Evolutionary conservation across 352 stramenopile genomes (phyloP), one percentile per base, ranked within the genome.

Genomic region (Pythium insidiosum): DNA sequence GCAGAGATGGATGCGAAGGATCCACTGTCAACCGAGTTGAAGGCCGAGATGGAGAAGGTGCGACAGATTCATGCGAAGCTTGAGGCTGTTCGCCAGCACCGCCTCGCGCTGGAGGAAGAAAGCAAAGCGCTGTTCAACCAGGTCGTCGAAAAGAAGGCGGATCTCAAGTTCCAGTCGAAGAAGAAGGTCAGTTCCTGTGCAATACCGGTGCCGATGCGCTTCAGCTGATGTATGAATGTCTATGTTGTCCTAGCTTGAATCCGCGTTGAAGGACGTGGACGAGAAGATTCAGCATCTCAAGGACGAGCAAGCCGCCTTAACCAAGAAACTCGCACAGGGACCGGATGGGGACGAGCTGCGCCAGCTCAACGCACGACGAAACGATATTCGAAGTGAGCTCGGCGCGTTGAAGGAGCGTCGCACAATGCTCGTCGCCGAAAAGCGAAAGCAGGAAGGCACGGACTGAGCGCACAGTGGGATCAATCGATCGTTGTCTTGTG

Each of bases 61-160:
- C 79, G 76, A 6, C 68, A 89, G 41, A 49, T 93, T 18, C 78
- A 93, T 53, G 68, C 78, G 15, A 93, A 93, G 51, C 59, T 93
- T 22, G 81, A 93, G 34, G 76, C 81, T 12, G 78, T 93, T 44
- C 78, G 80, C 16, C 75, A 93, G 53, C 81, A 93, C 52, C 81
- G 81, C 51, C 65, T 93, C 13, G 81, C 82, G 12, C 64, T 93
- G 19, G 81, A 93, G 58, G 81, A 93, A 50, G 81, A 93, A 51
- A 89, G 81, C 68, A 93, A 93, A 60, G 74, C 80, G 50, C 68
- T 93, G 61, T 93, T 88, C 67, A 93, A 86, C 50, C 71, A 86
- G 63, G 81, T 93, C 35, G 81, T 93, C 24, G 78, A 93, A 55
- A 90, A 89, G 67, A 93, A 93, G 58, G 80, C 81, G 31, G 81